These are phyloP conservation scores for Exophiala phaeomuriformis DNA, from an alignment of 2,329 filamentous ascomycete species.

Conservation along the genomic window DNA sequence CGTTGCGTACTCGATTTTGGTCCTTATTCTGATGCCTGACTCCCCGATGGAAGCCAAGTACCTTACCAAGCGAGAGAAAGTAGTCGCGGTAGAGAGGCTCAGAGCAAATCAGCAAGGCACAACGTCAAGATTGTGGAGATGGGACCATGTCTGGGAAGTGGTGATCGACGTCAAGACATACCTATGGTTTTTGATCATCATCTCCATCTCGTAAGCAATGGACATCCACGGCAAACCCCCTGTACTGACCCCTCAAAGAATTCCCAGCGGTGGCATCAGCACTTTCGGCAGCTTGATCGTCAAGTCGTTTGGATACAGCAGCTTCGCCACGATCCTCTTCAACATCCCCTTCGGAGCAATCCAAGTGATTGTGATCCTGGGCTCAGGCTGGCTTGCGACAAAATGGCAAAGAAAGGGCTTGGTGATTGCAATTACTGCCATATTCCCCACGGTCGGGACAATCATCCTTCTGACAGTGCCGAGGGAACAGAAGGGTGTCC, in stretches of 20 bases:
- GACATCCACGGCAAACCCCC: slow-evolving; percentile 28
- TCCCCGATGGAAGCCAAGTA: slow-evolving; percentile 66
- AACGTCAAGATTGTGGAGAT: slow-evolving; percentile 49
- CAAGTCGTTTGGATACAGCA: slow-evolving; percentile 50
- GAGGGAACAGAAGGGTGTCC: slow-evolving; percentile 41
- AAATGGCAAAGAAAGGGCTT: slow-evolving; percentile 40
- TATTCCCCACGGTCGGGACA: slow-evolving; percentile 38
- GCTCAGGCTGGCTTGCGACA: slow-evolving; percentile 37
- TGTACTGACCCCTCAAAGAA: slow-evolving; percentile 49
- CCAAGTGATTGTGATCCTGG: slow-evolving; percentile 34
- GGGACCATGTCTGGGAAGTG: slow-evolving; percentile 50
- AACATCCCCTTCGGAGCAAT: slow-evolving; percentile 31
- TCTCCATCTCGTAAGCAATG: slow-evolving; percentile 42
- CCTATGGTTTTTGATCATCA: slow-evolving; percentile 49
- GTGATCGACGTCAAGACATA: slow-evolving; percentile 59
- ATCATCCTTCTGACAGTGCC: slow-evolving; percentile 46
- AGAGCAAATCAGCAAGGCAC: slow-evolving; percentile 55
- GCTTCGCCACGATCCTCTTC: slow-evolving; percentile 13
- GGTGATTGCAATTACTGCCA: slow-evolving; percentile 36
- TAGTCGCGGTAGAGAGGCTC: slow-evolving; percentile 54
- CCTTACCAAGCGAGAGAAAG: slow-evolving; percentile 59
- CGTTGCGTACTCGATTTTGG: slow-evolving; percentile 50
- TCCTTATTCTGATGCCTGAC: slow-evolving; percentile 58
- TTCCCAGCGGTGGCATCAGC: slow-evolving; percentile 3
- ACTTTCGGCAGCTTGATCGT: slow-evolving; percentile 50